Percentiles rank a stretch among this genome's conserved stretches.
phyloP scores from a whole-genome alignment of 176 grass and related monocot species.

The Zoysia japonica region DNA sequence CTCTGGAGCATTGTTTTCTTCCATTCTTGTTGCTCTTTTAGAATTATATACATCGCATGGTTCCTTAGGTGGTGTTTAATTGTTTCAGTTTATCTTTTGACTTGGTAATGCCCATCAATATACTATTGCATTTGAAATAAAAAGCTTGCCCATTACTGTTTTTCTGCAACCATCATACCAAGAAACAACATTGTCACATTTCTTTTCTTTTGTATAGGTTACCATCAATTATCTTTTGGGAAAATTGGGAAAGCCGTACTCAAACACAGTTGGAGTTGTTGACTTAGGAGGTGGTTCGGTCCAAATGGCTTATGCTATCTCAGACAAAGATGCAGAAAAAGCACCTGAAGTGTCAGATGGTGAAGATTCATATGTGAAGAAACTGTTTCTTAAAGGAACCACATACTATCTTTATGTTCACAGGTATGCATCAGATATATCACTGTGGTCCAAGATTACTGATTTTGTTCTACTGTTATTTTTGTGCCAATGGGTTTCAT shows the following conservation, averaged over 20 bases:
- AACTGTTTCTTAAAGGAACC: constrained; percentile 81
- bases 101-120: not conserved
- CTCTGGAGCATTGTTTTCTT: constrained; percentile 7
- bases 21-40: not conserved
- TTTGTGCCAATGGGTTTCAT: not conserved
- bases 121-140: constrained; percentile 30
- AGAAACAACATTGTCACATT: constrained; percentile 27
- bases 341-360: constrained; percentile 73
- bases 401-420: constrained; percentile 97
- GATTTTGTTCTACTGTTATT: constrained; percentile 18
- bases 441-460: not conserved
- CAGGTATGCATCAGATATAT: constrained; percentile 62
- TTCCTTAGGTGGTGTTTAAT: constrained; percentile 12
- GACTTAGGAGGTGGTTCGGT: constrained; percentile 97
- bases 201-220: constrained; percentile 56
- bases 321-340: constrained; percentile 84
- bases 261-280: constrained; percentile 93
- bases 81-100: constrained; percentile 20
- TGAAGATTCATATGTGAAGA: constrained; percentile 86
- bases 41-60: not conserved
- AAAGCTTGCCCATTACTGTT: constrained; percentile 1
- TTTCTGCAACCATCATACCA: constrained; percentile 22
- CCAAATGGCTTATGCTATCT: constrained; percentile 99
- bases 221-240: constrained; percentile 88
- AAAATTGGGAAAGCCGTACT: constrained; percentile 80